A percentile compares a stretch with the other conserved stretches of the same genome.
Evolutionary conservation across 306 rosid genomes (phyloP).

Genomic region (Sindora glabra): DNA sequence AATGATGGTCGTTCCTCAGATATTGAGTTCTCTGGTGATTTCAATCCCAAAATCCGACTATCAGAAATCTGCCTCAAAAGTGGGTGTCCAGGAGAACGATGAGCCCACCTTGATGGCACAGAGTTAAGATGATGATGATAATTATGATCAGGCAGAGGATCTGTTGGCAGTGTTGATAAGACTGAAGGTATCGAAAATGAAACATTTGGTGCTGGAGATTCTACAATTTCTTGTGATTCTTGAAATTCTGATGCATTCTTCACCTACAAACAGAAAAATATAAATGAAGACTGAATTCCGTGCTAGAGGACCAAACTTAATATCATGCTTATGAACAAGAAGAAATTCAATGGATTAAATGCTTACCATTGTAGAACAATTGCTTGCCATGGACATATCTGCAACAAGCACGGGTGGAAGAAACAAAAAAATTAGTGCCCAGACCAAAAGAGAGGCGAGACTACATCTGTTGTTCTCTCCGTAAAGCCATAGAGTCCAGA

Average conservation of each 20-base stretch:
- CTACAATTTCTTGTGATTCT: constrained; percentile 46
- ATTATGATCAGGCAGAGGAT: constrained; percentile 36
- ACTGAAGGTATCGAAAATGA: constrained; percentile 53
- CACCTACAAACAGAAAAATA: constrained; percentile 35
- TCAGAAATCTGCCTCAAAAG: constrained; percentile 71
- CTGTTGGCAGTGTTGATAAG: constrained; percentile 43
- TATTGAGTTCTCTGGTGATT: constrained; percentile 73
- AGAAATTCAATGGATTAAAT: constrained; percentile 17
- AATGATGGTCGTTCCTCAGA: constrained; percentile 78
- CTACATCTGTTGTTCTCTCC: background rate
- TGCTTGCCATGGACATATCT: constrained; percentile 48
- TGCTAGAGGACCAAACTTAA: background rate
- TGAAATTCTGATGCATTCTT: constrained; percentile 46
- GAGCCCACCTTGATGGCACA: constrained; percentile 60
- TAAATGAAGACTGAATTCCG: background rate
- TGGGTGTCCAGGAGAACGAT: constrained; percentile 71
- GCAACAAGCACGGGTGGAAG: constrained; percentile 22
- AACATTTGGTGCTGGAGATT: constrained; percentile 41
- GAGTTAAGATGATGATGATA: constrained; percentile 43
- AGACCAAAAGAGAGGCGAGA: constrained; percentile 6
- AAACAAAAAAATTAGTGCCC: constrained; percentile 27
- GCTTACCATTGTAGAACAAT: constrained; percentile 48
- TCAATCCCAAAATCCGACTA: constrained; percentile 58
- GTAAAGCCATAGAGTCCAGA: background rate
- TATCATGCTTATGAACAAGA: constrained; percentile 6